Evolutionary conservation across 2,329 filamentous ascomycete genomes (phyloP).

Genomic region (Aspergillus neoniger): DNA sequence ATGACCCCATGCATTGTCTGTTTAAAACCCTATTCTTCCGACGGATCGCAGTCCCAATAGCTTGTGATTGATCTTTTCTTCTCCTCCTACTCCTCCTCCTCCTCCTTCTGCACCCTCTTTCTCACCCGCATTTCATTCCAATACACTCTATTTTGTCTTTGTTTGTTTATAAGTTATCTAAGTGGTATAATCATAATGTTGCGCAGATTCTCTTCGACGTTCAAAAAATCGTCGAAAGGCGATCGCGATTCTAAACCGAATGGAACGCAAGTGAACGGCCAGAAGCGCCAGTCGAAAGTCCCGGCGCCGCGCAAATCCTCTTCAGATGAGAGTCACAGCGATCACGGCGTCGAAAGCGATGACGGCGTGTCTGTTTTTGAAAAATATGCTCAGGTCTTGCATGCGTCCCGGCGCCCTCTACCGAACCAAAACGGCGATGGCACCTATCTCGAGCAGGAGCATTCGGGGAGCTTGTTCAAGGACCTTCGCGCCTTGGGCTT

Average conservation of each 20-base stretch:
- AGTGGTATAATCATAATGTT: conserved; percentile 37
- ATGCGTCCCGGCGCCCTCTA: conserved; percentile 62
- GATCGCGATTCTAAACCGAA: conserved; percentile 38
- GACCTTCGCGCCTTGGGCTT: conserved; percentile 61
- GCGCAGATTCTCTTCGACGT: conserved; percentile 43
- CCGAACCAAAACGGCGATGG: conserved; percentile 65
- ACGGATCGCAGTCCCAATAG: conserved; percentile 1
- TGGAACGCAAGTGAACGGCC: conserved; percentile 29
- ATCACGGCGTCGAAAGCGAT: conserved; percentile 34
- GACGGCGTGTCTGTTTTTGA: conserved; percentile 46
- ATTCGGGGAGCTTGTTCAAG: conserved; percentile 54
- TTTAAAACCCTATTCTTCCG: conserved; percentile 13
- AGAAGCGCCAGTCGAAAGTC: conserved; percentile 38
- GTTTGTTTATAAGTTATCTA: conserved; percentile 1
- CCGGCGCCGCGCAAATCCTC: conserved; percentile 27
- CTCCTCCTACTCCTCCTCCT: not conserved
- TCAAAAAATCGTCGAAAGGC: conserved; percentile 40
- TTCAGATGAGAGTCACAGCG: conserved; percentile 29
- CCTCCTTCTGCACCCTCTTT: not conserved
- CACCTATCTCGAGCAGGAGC: conserved; percentile 56
- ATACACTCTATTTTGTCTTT: conserved; percentile 5
- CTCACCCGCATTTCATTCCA: not conserved
- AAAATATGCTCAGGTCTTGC: conserved; percentile 50
- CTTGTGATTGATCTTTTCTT: conserved; percentile 16
- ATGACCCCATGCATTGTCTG: conserved; percentile 9